phyloP scores from a whole-genome alignment of 306 rosid genomes.

The Alnus glutinosa region DNA sequence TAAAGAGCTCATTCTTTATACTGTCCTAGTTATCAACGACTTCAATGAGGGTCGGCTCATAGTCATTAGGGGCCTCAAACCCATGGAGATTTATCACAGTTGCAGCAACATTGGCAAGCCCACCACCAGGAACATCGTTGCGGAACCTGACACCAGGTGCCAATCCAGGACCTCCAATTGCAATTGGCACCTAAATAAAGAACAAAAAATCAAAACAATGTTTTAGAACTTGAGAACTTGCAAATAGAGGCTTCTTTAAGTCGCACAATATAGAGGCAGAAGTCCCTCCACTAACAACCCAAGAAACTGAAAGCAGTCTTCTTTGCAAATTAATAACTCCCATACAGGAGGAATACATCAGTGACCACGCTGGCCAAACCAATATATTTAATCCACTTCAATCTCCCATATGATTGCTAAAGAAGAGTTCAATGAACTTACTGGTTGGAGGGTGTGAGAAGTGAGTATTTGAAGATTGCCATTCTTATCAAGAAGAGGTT shows the following conservation, averaged over 20 bases:
- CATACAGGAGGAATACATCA: background rate
- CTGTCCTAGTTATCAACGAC: conserved; percentile 49
- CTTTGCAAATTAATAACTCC: background rate
- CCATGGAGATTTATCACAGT: conserved; percentile 98
- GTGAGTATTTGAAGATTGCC: conserved; percentile 93
- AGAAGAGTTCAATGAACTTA: conserved; percentile 41
- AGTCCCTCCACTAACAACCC: background rate
- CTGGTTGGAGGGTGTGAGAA: conserved; percentile 95
- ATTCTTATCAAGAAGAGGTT: conserved; percentile 74
- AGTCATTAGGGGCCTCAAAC: conserved; percentile 87
- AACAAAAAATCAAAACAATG: background rate
- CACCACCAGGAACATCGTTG: conserved; percentile 71
- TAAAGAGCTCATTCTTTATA: background rate
- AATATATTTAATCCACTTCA: background rate
- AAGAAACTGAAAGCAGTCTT: background rate
- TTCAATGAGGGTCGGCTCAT: conserved; percentile 80
- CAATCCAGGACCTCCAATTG: conserved; percentile 97
- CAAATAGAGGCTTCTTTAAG: background rate
- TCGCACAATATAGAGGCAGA: background rate
- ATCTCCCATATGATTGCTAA: background rate
- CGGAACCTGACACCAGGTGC: conserved; percentile 69
- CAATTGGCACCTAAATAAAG: conserved; percentile 76
- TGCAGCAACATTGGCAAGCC: conserved; percentile 94
- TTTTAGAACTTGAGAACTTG: conserved; percentile 10
- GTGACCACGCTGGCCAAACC: background rate